phyloP scores from a whole-genome alignment of 78 protist species.

The Goniomonas avonlea region DNA sequence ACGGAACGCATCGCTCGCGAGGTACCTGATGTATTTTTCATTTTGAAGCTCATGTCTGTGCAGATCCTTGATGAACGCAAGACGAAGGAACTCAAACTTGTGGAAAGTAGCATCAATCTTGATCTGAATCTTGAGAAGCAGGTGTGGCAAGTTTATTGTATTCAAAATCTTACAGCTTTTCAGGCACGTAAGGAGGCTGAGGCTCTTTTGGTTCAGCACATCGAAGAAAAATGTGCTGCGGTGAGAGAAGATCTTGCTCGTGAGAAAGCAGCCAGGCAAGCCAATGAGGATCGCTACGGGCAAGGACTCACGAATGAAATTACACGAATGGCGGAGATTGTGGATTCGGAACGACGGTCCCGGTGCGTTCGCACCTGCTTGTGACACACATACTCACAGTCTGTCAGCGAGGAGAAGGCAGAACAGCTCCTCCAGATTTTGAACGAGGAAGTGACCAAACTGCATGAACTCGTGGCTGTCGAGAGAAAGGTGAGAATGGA shows the following conservation, averaged over 20 bases:
- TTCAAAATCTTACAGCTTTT: too few relatives aligned
- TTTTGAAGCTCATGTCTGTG: neutral
- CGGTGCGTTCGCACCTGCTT: too few relatives aligned
- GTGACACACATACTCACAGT: too few relatives aligned
- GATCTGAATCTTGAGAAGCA: slow-evolving; percentile 35
- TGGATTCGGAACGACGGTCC: too few relatives aligned
- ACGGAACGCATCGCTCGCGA: slow-evolving; percentile 15
- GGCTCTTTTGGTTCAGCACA: slow-evolving; percentile 6
- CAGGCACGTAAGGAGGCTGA: slow-evolving; percentile 37
- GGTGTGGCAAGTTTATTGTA: too few relatives aligned
- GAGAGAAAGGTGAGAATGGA: too few relatives aligned
- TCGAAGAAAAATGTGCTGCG: slow-evolving; percentile 7
- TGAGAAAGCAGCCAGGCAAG: too few relatives aligned
- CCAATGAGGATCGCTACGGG: too few relatives aligned
- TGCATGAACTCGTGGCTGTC: neutral
- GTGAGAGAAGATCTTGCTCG: too few relatives aligned
- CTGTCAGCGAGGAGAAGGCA: slow-evolving; percentile 9
- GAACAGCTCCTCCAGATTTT: neutral
- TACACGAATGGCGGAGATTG: too few relatives aligned
- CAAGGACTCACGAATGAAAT: too few relatives aligned
- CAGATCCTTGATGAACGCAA: slow-evolving; percentile 33
- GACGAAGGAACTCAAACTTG: slow-evolving; percentile 41
- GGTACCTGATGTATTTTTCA: neutral
- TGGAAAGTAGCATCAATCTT: slow-evolving; percentile 22
- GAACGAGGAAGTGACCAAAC: slow-evolving; percentile 18